phyloP scores from a whole-genome alignment of 2,329 filamentous ascomycete species.

The Metarhizium album region DNA sequence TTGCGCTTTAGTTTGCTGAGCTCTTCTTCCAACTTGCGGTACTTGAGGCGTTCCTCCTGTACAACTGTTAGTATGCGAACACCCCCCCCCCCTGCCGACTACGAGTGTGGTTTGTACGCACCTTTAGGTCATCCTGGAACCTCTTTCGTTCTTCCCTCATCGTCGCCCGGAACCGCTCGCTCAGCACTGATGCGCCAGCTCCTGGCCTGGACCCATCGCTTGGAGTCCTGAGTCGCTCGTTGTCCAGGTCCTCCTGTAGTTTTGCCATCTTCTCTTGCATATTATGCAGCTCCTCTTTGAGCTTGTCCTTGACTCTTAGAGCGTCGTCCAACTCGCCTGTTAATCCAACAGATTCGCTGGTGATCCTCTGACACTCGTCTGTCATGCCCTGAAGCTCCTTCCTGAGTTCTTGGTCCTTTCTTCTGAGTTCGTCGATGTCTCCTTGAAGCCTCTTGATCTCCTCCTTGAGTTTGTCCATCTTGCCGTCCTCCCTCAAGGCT shows the following conservation, averaged over 20 bases:
- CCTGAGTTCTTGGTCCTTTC: constrained; percentile 40
- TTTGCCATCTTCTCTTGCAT: constrained; percentile 25
- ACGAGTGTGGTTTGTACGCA: constrained; percentile 18
- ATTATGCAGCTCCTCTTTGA: constrained; percentile 31
- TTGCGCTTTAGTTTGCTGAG: constrained; percentile 31
- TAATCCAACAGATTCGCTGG: constrained; percentile 42
- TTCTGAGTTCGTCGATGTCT: constrained; percentile 30
- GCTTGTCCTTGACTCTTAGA: constrained; percentile 20
- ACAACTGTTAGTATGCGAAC: constrained; percentile 17
- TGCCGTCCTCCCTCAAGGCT: constrained; percentile 37
- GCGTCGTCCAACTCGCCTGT: constrained; percentile 22
- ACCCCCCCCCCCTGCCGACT: neutral
- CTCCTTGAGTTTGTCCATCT: constrained; percentile 33
- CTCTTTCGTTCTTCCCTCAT: constrained; percentile 48
- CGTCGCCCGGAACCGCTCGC: constrained; percentile 44
- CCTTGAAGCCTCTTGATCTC: constrained; percentile 39
- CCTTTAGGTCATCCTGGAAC: constrained; percentile 44
- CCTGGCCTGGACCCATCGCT: constrained; percentile 23
- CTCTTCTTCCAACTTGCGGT: constrained; percentile 41
- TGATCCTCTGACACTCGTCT: constrained; percentile 42
- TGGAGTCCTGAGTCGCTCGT: constrained; percentile 34
- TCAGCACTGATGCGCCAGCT: constrained; percentile 39
- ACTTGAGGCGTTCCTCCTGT: constrained; percentile 39
- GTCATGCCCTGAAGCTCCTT: constrained; percentile 39
- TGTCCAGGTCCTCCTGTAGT: constrained; percentile 42